These are phyloP conservation scores for Calonectria pauciramosa DNA, from an alignment of 2,329 filamentous ascomycete genomes.

Conservation along the genomic window DNA sequence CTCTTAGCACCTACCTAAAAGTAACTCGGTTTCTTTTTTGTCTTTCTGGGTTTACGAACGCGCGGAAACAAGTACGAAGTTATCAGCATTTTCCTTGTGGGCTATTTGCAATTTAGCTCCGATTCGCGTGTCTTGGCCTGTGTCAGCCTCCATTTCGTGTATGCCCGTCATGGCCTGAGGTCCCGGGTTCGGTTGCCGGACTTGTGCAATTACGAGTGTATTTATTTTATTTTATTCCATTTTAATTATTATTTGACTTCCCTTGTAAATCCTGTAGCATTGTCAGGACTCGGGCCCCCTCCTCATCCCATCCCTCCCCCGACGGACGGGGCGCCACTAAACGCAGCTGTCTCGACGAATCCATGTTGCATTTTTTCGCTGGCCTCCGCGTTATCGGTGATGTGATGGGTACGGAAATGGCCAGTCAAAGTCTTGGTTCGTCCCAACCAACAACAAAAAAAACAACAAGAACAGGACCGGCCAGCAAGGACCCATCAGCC, in stretches of 20 bases:
- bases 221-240: background rate
- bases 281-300: background rate
- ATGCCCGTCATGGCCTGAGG: background rate
- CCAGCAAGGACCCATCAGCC: background rate
- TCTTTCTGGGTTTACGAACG: background rate
- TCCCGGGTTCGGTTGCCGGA: background rate
- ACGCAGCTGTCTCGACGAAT: background rate
- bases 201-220: background rate
- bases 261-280: background rate
- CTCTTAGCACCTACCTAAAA: slow-evolving; percentile 17
- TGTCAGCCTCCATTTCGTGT: slow-evolving; percentile 3
- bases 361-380: slow-evolving; percentile 2
- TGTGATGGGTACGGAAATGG: background rate
- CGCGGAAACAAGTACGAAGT: background rate
- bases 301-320: background rate
- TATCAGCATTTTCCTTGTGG: slow-evolving; percentile 8
- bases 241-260: background rate
- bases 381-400: background rate
- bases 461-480: background rate
- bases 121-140: background rate
- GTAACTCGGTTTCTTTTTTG: background rate
- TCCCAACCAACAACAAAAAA: background rate
- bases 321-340: background rate
- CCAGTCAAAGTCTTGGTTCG: background rate
- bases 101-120: slow-evolving; percentile 4